phyloP scores from a whole-genome alignment of 163 green algal species.

The Scenedesmus sp. region DNA sequence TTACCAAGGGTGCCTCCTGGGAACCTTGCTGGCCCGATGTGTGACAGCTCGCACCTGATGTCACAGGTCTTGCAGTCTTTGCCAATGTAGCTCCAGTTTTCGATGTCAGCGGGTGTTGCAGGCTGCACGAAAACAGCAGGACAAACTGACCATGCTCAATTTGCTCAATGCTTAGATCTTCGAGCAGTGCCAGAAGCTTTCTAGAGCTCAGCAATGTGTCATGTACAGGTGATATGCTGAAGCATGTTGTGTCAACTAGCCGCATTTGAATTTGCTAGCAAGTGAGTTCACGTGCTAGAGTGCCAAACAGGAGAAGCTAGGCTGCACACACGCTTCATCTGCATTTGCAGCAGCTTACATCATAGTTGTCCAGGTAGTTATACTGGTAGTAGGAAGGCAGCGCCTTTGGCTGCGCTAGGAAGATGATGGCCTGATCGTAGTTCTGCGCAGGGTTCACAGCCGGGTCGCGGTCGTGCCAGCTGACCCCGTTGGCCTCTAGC shows the following conservation, averaged over 20 bases:
- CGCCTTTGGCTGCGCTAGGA: not conserved
- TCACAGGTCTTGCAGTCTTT: not conserved
- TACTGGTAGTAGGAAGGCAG: not conserved
- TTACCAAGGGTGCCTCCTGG: no score
- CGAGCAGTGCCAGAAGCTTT: no score
- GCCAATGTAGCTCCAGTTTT: conserved; percentile 3
- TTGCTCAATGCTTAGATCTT: no score
- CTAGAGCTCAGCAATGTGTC: no score
- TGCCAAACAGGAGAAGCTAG: no score
- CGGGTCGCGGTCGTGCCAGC: not conserved
- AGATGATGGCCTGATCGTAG: not conserved
- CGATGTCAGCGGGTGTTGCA: not conserved
- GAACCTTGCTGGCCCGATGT: not conserved
- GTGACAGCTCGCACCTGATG: not conserved
- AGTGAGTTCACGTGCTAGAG: no score
- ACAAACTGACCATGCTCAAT: no score
- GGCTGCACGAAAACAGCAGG: not conserved
- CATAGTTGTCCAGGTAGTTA: not conserved
- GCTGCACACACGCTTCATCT: no score
- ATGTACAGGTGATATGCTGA: no score
- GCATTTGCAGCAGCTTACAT: not conserved
- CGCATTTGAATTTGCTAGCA: no score
- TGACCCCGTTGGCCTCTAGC: not conserved
- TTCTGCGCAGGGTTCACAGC: not conserved
- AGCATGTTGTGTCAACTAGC: no score